Conservation (phyloP, 106 monocot species). For the Xerophyta viscosa region DNA sequence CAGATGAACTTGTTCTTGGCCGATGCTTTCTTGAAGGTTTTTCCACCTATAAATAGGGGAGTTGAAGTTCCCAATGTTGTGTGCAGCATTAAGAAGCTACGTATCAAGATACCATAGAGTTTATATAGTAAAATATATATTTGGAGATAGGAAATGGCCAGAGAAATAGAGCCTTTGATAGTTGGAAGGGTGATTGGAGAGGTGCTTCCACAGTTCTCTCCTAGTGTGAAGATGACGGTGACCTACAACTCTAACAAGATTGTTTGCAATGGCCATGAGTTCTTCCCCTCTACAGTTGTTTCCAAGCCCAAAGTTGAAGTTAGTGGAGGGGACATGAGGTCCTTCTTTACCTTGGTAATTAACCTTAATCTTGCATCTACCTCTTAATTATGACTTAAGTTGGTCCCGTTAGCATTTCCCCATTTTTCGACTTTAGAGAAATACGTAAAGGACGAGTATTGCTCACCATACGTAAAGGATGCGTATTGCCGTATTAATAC, state of each 20-base stretch:
- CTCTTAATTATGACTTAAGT: neutral
- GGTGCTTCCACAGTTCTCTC: conserved; percentile 30
- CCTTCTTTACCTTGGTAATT: conserved; percentile 35
- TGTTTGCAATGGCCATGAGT: conserved; percentile 40
- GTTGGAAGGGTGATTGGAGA: conserved; percentile 47
- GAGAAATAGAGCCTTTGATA: conserved; percentile 24
- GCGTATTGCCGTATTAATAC: too few relatives aligned
- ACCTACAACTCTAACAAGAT: conserved; percentile 37
- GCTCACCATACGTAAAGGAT: too few relatives aligned
- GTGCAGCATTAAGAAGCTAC: too few relatives aligned
- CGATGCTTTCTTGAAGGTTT: too few relatives aligned
- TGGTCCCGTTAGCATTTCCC: neutral
- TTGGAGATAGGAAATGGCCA: conserved; percentile 12
- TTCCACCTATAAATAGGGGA: too few relatives aligned
- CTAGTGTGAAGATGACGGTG: conserved; percentile 30
- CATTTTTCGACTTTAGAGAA: too few relatives aligned
- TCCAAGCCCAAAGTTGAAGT: conserved; percentile 33
- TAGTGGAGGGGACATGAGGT: conserved; percentile 27
- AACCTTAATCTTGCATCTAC: neutral
- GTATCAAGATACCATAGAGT: too few relatives aligned
- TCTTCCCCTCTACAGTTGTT: conserved; percentile 27
- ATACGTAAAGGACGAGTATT: too few relatives aligned
- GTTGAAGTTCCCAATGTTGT: too few relatives aligned
- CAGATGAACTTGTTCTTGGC: too few relatives aligned
- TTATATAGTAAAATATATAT: too few relatives aligned